Base-by-base conservation (phyloP, 2,329 filamentous ascomycete species). In the Sphaerulina populicola region DNA sequence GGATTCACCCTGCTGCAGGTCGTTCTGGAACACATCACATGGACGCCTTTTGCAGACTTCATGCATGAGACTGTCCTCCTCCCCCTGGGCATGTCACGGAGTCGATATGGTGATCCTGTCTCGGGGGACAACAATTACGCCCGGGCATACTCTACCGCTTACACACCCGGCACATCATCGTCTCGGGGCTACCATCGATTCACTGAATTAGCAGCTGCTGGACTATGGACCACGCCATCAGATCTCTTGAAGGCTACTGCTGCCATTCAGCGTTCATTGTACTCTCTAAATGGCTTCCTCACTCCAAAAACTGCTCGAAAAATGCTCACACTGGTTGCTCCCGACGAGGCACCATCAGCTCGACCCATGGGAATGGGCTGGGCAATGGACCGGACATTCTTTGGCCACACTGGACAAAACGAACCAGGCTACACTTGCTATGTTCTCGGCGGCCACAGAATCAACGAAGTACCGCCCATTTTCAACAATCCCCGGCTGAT, bases 141-240 rank as follows among this genome's bases (percentile, higher is more conserved):
- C 14, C 49, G 38, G 38, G 52, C 60, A 10, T 49, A 56, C 38
- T 40, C 44, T 3, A 61, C 58, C 10, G 54, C 44, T 7, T 47
- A 55, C 23, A 49, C 51, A 5, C 48, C 44, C 1, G 51, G 48
- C 10, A 56, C 54, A 11, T 43, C 44, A 14, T 40, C 47, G 18
- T 33, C 31, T 9, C 45, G 33, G 33, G 59, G 57, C n/a, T 57
- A 59, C 33, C 50, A 59, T 42, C 41, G 39, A 7, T 59, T 60
- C 42, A 44, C 49, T 5, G 62, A 63, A 40, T 53, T 58, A 4
- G 60, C 62, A 3, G 60, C 61, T 12, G 60, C 59, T 2, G 60
- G 59, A 3, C 49, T 64, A 1, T 64, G 62, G 61, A 60, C 60
- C 2, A 64, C 61, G 3, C 61, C 62, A 1, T 38, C 53, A 6